These are phyloP conservation scores for Apophysomyces ossiformis DNA, from an alignment of 371 early-diverging fungal genomes.

Conservation along the genomic window DNA sequence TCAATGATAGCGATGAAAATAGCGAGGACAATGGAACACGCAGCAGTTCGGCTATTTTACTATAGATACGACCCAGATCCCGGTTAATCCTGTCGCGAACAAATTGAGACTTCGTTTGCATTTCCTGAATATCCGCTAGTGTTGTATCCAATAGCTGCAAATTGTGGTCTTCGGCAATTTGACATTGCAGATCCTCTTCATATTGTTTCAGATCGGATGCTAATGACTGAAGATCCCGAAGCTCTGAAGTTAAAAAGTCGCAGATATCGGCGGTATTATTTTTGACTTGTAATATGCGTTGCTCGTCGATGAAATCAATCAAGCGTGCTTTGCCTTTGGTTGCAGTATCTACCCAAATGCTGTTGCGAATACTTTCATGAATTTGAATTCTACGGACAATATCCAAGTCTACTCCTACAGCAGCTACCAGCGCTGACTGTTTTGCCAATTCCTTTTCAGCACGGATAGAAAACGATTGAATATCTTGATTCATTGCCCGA, in stretches of 20 bases:
- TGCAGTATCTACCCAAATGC: neutral
- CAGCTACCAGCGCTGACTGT: slow-evolving; percentile 27
- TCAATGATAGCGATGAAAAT: slow-evolving; percentile 9
- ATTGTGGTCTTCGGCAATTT: slow-evolving; percentile 33
- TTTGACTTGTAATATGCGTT: slow-evolving; percentile 17
- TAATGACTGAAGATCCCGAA: slow-evolving; percentile 26
- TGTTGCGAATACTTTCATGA: slow-evolving; percentile 22
- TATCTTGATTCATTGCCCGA: slow-evolving; percentile 19
- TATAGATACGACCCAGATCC: slow-evolving; percentile 34
- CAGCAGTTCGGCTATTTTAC: slow-evolving; percentile 35
- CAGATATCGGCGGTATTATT: slow-evolving; percentile 26
- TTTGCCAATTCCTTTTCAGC: slow-evolving; percentile 32
- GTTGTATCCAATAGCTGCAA: slow-evolving; percentile 34
- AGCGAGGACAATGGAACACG: slow-evolving; percentile 27
- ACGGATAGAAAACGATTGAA: slow-evolving; percentile 18
- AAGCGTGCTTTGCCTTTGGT: slow-evolving; percentile 13
- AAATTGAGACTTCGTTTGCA: slow-evolving; percentile 24
- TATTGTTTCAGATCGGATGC: slow-evolving; percentile 20
- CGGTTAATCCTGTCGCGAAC: slow-evolving; percentile 41
- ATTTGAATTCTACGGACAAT: slow-evolving; percentile 32
- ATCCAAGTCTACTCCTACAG: slow-evolving; percentile 28
- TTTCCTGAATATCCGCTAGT: slow-evolving; percentile 34
- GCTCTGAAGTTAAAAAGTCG: slow-evolving; percentile 20
- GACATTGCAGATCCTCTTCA: slow-evolving; percentile 28
- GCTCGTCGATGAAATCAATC: slow-evolving; percentile 35